Evolutionary conservation across 2,329 filamentous ascomycete species (phyloP).

Genomic region (Fusarium sp.): DNA sequence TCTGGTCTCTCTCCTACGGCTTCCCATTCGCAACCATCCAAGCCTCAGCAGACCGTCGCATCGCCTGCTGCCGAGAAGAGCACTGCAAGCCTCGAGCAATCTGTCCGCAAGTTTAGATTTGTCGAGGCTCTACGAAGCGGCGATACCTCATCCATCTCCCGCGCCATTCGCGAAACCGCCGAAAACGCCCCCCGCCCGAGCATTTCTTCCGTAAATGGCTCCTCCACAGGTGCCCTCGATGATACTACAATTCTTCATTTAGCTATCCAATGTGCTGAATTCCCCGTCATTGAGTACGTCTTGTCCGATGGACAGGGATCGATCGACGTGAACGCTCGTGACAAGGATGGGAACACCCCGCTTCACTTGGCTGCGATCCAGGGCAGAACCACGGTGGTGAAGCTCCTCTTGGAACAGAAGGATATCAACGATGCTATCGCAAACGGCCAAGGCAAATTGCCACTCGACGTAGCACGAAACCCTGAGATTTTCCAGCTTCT

Average conservation of each 20-base stretch:
- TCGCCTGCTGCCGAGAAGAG: conserved; percentile 56
- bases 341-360: conserved; percentile 94
- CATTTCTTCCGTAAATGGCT: conserved; percentile 64
- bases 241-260: conserved; percentile 93
- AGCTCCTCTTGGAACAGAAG: conserved; percentile 82
- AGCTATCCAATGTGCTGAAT: conserved; percentile 94
- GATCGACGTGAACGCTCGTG: conserved; percentile 88
- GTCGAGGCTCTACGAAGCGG: conserved; percentile 93
- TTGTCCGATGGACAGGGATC: conserved; percentile 76
- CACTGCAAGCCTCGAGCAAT: conserved; percentile 81
- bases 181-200: conserved; percentile 66
- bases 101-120: conserved; percentile 91
- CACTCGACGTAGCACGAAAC: conserved; percentile 88
- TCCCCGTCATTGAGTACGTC: conserved; percentile 94
- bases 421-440: conserved; percentile 88
- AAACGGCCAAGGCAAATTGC: conserved; percentile 86
- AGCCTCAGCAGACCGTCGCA: conserved; percentile 42
- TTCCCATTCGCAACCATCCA: conserved; percentile 49
- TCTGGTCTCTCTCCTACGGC: conserved; percentile 57
- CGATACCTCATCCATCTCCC: conserved; percentile 90
- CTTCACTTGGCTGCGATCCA: conserved; percentile 88
- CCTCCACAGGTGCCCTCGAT: conserved; percentile 65
- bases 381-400: conserved; percentile 83
- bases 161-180: conserved; percentile 78
- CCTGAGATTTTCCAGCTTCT: conserved; percentile 96